Evolutionary conservation across 495 filamentous ascomycete species (phyloP).

Genomic region (Bacidia rubella): DNA sequence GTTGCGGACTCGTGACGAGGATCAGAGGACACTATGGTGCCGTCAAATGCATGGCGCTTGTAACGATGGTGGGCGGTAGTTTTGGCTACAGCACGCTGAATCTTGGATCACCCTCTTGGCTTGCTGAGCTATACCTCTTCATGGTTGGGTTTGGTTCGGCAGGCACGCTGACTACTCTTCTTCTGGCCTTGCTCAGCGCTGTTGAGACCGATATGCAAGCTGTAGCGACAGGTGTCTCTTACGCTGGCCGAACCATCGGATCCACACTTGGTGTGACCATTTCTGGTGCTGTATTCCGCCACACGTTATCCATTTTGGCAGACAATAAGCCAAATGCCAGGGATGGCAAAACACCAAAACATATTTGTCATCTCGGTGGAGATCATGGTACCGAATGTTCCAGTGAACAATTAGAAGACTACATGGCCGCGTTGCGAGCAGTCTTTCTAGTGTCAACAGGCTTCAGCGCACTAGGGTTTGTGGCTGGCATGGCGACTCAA

Average conservation of each 20-base stretch:
- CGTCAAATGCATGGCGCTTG: constrained; percentile 37
- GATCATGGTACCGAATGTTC: too few species aligned
- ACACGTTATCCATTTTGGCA: too few species aligned
- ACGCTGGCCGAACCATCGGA: constrained; percentile 69
- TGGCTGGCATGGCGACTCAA: too few species aligned
- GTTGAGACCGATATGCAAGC: constrained; percentile 75
- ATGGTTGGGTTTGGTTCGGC: constrained; percentile 58
- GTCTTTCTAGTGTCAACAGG: too few species aligned
- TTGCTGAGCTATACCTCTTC: constrained; percentile 55
- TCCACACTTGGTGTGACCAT: constrained; percentile 71
- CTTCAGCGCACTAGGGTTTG: too few species aligned
- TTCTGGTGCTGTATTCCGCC: constrained; percentile 65
- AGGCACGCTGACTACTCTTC: constrained; percentile 63
- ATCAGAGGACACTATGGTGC: constrained; percentile 59
- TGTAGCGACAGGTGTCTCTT: constrained; percentile 72
- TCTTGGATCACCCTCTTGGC: constrained; percentile 43
- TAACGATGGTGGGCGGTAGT: constrained; percentile 35
- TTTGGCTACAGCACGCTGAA: constrained; percentile 34
- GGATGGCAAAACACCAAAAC: too few species aligned
- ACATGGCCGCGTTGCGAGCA: too few species aligned
- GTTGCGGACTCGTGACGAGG: constrained; percentile 55
- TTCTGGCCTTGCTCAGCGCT: constrained; percentile 66
- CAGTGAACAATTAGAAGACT: too few species aligned
- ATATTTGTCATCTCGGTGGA: too few species aligned
- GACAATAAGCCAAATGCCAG: too few species aligned